A percentile compares a stretch with the other conserved stretches of the same genome.
Evolutionary conservation across 106 monocot genomes (phyloP).

Genomic region (Agapanthus africanus): DNA sequence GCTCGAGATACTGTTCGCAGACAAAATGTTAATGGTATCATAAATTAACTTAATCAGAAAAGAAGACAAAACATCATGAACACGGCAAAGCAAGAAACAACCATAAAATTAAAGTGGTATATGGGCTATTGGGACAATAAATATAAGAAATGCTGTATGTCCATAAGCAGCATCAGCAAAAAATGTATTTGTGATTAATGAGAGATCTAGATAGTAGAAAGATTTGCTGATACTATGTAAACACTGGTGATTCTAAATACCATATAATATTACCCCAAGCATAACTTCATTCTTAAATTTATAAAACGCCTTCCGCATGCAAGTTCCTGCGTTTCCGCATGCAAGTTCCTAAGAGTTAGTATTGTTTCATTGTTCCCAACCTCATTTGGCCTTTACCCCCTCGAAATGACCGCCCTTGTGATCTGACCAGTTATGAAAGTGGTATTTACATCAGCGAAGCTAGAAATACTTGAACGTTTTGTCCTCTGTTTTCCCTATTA

Average conservation of each 20-base stretch:
- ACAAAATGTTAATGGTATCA: neutral
- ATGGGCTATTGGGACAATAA: too few species aligned
- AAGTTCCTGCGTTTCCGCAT: too few species aligned
- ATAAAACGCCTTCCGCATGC: too few species aligned
- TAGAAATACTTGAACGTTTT: neutral
- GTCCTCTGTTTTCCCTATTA: neutral
- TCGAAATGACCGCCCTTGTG: too few species aligned
- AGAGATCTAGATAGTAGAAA: neutral
- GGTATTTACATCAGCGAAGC: neutral
- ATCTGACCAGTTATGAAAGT: neutral
- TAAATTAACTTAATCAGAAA: neutral
- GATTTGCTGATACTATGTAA: neutral
- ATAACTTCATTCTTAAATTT: too few species aligned
- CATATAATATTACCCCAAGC: neutral
- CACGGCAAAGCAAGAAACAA: too few species aligned
- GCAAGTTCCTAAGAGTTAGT: neutral
- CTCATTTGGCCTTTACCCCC: neutral
- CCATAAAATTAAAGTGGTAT: too few species aligned
- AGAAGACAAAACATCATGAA: neutral
- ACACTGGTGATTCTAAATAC: neutral
- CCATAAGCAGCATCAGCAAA: neutral
- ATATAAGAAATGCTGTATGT: too few species aligned
- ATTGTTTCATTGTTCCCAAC: neutral
- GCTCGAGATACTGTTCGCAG: constrained; percentile 52
- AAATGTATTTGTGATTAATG: neutral